Evolutionary conservation across 2,329 filamentous ascomycete species (phyloP).

Genomic region (Ceratocystis eucalypticola): DNA sequence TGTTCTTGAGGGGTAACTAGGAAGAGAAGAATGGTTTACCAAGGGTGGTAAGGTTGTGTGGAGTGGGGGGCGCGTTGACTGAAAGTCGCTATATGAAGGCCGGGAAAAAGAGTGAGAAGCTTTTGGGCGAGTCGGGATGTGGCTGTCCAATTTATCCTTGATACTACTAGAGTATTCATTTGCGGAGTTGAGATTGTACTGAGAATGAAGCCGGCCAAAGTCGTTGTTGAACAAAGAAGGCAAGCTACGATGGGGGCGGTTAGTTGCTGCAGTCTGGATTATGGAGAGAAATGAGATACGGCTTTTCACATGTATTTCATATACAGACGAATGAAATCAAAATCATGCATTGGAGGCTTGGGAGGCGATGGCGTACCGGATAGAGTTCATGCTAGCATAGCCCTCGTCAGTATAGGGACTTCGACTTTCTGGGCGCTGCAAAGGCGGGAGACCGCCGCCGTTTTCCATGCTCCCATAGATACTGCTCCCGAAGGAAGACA

Average conservation of each 20-base stretch:
- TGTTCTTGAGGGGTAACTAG: constrained; percentile 30
- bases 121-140: constrained; percentile 33
- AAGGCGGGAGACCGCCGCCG: constrained; percentile 23
- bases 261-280: constrained; percentile 21
- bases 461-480: constrained; percentile 32
- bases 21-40: constrained; percentile 31
- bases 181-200: constrained; percentile 34
- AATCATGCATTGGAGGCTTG: neutral
- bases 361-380: constrained; percentile 24
- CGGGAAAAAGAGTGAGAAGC: constrained; percentile 8
- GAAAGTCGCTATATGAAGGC: constrained; percentile 2
- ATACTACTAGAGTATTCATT: constrained; percentile 38
- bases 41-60: constrained; percentile 31
- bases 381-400: constrained; percentile 32
- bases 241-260: constrained; percentile 25
- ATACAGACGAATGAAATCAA: no score
- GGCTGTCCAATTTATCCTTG: constrained; percentile 41
- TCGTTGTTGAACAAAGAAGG: constrained; percentile 29
- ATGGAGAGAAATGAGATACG: constrained; percentile 16
- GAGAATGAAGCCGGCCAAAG: constrained; percentile 39
- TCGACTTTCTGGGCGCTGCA: constrained; percentile 12
- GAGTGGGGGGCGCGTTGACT: constrained; percentile 31
- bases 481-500: constrained; percentile 22
- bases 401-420: constrained; percentile 30
- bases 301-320: no score